Evolutionary conservation across 1,284 basidiomycete genomes (phyloP), one percentile per base, ranked within the genome.

Genomic region (Gomphus bonarii): DNA sequence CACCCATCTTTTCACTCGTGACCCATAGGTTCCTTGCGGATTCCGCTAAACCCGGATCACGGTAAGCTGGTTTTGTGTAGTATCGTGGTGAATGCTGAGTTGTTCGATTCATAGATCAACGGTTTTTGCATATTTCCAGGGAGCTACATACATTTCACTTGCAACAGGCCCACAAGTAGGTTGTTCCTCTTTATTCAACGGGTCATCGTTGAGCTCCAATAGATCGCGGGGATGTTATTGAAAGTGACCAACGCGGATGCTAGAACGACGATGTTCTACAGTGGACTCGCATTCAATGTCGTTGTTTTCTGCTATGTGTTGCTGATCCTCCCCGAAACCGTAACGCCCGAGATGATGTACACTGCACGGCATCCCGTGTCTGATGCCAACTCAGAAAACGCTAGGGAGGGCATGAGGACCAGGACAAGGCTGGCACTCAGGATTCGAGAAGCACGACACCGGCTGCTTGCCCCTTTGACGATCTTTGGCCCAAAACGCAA

Each of bases 121-220:
- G 55, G 75, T 79, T 48, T 79, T 79, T 58, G 75, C 76, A 7
- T 74, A 74, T 1, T 68, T 78, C n/a, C 76, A 78, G 64, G 77
- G 76, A 10, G 75, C 76, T 62, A 69, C 75, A 16, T 78, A 77
- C 61, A 70, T 76, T 25, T 76, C 77, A 6, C 67, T 79, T 20
- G 72, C 77, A 9, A 64, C 69, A 1, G 77, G 77, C 6, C 77
- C 77, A 52, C 78, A 76, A 75, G 77, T 78, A 63, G 28, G 68
- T 58, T 72, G 49, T 65, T 46, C 4, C 30, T 43, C 64, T 72
- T 14, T 7, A 57, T n/a, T 58, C 16, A 16, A 59, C 22, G 50
- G 60, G 69, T 74, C 25, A 70, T 70, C 11, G 65, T 59, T 77
- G 1, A 57, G 12, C 44, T 16, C 9, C 35, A 6, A 5, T 14